Evolutionary conservation across 805 yeast genomes (phyloP).

Genomic region (Candida nanaspora): DNA sequence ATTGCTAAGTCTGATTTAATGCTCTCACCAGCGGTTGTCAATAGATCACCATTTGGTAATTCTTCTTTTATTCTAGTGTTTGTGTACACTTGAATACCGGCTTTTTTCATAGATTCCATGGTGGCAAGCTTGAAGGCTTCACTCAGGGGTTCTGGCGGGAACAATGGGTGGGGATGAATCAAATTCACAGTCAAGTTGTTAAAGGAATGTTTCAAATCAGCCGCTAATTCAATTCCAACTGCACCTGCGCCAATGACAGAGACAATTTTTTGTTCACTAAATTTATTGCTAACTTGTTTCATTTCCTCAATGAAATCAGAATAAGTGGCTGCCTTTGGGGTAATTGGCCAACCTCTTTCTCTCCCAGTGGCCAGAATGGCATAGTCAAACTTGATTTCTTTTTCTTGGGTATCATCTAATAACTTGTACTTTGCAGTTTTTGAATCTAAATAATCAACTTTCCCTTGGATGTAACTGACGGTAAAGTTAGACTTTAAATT

Average conservation of each 20-base stretch:
- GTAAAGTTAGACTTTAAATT: background rate
- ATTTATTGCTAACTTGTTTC: slow-evolving; percentile 15
- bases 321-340: slow-evolving; percentile 35
- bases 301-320: slow-evolving; percentile 35
- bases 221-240: slow-evolving; percentile 41
- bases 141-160: slow-evolving; percentile 26
- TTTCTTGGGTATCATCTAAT: no score
- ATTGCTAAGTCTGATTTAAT: background rate
- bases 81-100: background rate
- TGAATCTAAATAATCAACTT: background rate
- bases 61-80: slow-evolving; percentile 1
- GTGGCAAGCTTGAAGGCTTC: background rate
- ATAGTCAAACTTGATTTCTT: slow-evolving; percentile 32
- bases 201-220: slow-evolving; percentile 32
- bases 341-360: slow-evolving; percentile 45
- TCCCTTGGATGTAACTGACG: background rate
- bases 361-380: slow-evolving; percentile 41
- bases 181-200: slow-evolving; percentile 28
- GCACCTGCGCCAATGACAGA: slow-evolving; percentile 45
- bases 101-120: background rate
- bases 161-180: slow-evolving; percentile 31
- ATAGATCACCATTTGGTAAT: background rate
- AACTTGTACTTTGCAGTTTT: background rate
- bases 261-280: slow-evolving; percentile 14
- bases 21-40: background rate